Evolutionary conservation across 2,329 filamentous ascomycete species (phyloP), one percentile per base, ranked within the genome.

Genomic region (Fusarium redolens): DNA sequence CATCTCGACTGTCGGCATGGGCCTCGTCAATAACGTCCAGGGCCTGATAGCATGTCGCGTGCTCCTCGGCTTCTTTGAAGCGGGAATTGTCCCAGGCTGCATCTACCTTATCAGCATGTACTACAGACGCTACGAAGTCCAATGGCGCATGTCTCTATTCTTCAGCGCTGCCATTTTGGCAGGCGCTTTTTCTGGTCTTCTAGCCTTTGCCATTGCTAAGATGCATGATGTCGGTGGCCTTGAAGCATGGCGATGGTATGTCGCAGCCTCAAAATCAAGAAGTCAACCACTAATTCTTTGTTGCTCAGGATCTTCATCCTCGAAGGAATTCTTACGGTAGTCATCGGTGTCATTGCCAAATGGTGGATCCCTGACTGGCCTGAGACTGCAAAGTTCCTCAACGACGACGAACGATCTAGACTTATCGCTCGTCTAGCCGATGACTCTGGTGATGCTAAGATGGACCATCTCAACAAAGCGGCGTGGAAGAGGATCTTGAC

Each of bases 291-390:
- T 40, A 14, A 56, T 4, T n/a, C 7, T 12, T 5, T 12, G 1
- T 0, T 5, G 2, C 0, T 1, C 5, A 61, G 88, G 90, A 90
- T 91, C 58, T 91, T 91, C 67, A 89, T 93, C 44, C 86, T 93
- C 7, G 90, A 93, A 81, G 93, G 93, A 1, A 85, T 94, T 3
- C 86, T 86, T 0, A 94, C 93, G 0, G 86, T 93, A 1, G 3
- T 94, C 2, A 85, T 93, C 3, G 93, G 92, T 0, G 65, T 91
- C 5, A 74, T 85, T 1, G 90, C 89, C 1, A 95, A 92, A 82
- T 95, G 90, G 84, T 85, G 91, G 71, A 89, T 97, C 1, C 87
- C 93, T 71, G 93, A 97, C 78, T 97, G 94, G 75, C 95, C 95
- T 0, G 93, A 94, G 73, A 90, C 92, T 25, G 93, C 93, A 0